phyloP scores from a whole-genome alignment of 306 rosid genomes.

The Elaeagnus macrophylla region DNA sequence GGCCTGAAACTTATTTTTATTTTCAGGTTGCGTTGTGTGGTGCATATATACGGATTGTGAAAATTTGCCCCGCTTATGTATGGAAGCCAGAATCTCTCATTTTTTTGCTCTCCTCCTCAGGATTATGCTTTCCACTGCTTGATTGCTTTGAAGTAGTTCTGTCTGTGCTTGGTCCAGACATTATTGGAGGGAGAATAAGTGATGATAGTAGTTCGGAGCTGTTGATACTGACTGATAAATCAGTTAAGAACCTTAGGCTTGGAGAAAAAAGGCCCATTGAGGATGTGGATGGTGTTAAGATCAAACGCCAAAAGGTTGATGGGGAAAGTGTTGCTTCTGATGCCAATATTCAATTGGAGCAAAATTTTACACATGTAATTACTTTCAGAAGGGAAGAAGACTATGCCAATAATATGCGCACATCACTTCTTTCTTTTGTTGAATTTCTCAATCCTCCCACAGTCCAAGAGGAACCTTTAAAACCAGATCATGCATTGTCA shows the following conservation, averaged over 20 bases:
- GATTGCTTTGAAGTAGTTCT: slow-evolving; percentile 73
- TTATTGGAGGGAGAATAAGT: slow-evolving; percentile 40
- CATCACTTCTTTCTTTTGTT: slow-evolving; percentile 45
- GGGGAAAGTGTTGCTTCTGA: slow-evolving; percentile 37
- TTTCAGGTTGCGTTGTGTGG: slow-evolving; percentile 73
- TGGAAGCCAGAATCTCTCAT: slow-evolving; percentile 83
- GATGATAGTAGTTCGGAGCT: slow-evolving; percentile 16
- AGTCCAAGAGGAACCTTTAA: slow-evolving; percentile 30
- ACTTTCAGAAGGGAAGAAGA: slow-evolving; percentile 41
- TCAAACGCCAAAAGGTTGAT: slow-evolving; percentile 52
- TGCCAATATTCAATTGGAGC: slow-evolving; percentile 32
- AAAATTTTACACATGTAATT: slow-evolving; percentile 31
- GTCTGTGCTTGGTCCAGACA: slow-evolving; percentile 57
- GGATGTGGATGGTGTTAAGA: slow-evolving; percentile 34
- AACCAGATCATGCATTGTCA: slow-evolving; percentile 50
- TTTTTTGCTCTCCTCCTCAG: slow-evolving; percentile 41
- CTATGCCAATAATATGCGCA: slow-evolving; percentile 53
- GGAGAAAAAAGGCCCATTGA: slow-evolving; percentile 65
- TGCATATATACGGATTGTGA: slow-evolving; percentile 64
- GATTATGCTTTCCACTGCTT: slow-evolving; percentile 54
- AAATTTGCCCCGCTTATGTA: slow-evolving; percentile 66
- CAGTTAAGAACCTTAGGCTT: slow-evolving; percentile 33
- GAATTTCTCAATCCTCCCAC: slow-evolving; percentile 41
- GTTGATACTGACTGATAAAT: slow-evolving; percentile 28
- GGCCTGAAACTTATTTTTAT: slow-evolving; percentile 15